phyloP scores from a whole-genome alignment of 129 eudicot genomes.

The Pittosporum tobira region DNA sequence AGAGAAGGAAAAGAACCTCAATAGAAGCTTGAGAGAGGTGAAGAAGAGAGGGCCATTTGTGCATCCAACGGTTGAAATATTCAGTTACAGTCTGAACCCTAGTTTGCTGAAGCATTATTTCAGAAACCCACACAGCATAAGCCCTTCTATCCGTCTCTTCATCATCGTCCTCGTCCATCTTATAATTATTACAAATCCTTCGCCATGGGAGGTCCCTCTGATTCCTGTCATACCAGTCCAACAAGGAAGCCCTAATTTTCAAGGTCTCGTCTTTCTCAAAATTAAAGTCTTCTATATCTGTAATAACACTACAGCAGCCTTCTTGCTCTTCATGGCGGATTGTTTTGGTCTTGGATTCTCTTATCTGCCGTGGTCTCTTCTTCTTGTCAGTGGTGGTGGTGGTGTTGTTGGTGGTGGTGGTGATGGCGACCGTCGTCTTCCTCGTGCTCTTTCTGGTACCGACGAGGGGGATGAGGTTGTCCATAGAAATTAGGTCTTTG shows the following conservation, averaged over 20 bases:
- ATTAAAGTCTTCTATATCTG: conserved; percentile 66
- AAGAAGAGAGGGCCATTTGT: conserved; percentile 79
- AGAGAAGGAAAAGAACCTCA: conserved; percentile 41
- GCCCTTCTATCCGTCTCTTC: conserved; percentile 50
- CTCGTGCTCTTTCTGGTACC: background rate
- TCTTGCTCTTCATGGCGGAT: background rate
- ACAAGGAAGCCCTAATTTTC: conserved; percentile 55
- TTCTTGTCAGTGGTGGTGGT: background rate
- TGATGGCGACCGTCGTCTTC: conserved; percentile 1
- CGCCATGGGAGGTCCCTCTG: conserved; percentile 97
- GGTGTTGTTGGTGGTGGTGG: conserved; percentile 17
- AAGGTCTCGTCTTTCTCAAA: conserved; percentile 34
- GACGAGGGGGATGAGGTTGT: background rate
- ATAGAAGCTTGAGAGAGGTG: conserved; percentile 74
- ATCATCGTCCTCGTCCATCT: conserved; percentile 10
- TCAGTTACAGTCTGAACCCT: conserved; percentile 75
- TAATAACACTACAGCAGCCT: background rate
- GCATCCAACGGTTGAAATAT: conserved; percentile 80
- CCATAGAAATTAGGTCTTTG: background rate
- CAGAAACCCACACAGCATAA: conserved; percentile 97
- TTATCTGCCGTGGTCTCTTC: conserved; percentile 27
- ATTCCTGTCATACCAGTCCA: conserved; percentile 75
- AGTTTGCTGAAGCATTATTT: conserved; percentile 96
- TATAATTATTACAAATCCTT: conserved; percentile 24
- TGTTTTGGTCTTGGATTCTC: conserved; percentile 14